Evolutionary conservation across 306 rosid genomes (phyloP), one percentile per base, ranked within the genome.

Genomic region (Vigna angularis): DNA sequence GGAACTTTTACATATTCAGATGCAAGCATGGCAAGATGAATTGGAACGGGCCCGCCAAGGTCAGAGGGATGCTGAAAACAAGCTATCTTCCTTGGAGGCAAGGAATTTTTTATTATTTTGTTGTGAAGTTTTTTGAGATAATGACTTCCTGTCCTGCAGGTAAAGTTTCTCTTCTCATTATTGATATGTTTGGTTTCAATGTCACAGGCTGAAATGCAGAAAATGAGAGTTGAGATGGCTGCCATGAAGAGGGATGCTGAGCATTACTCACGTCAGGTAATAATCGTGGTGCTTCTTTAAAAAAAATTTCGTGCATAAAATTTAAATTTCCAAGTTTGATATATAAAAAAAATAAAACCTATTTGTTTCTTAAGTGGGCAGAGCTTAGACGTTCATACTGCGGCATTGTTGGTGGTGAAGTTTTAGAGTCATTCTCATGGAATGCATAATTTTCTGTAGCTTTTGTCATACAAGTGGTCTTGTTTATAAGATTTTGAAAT

Each of bases 221-320:
- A 91, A 70, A 79, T 90, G 91, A 95, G 98, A 86, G 98, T 95
- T 84, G 99, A 95, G 87, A 91, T 95, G 97, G 98, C 99, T 87
- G 96, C 99, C 79, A 95, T 95, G 99, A 95, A 90, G 89, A 89
- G 99, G 87, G 99, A 95, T 81, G 98, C 97, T 48, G 99, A 95
- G 89, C 99, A 95, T 80, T 95, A 95, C 82, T 95, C 99, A 7
- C 99, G 98, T 73, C 99, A 95, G 98, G 99, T 95, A 78, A 47
- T 59, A 51, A 72, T 75, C 28, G 58, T 64, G 78, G 67, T 84
- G 66, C 56, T 78, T 64, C 53, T 68, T 30, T 68, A 12, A 34
- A 71, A 40, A 49, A 76, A 63, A 9, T 78, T 56, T 59, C 66
- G 34, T 48, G 45, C 67, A 62, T 64, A 62, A 61, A 48, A 30